Percentiles rank a stretch among this genome's conserved stretches.
Conservation (phyloP, 345 rosid genomes). For the Cardamine chenopodiifolia region DNA sequence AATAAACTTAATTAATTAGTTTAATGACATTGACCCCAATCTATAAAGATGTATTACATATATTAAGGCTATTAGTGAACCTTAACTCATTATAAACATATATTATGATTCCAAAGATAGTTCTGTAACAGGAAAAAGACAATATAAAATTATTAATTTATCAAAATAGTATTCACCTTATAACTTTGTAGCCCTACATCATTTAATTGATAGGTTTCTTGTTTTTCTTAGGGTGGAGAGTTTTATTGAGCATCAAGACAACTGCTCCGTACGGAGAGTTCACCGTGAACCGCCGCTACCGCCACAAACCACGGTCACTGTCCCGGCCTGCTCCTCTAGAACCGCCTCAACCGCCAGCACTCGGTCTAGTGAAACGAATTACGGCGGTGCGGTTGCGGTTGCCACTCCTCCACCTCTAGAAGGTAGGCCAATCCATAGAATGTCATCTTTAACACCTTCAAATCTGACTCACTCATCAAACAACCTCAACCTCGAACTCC, state of each 20-base stretch:
- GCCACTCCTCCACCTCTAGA: slow-evolving; percentile 36
- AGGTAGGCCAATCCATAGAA: slow-evolving; percentile 35
- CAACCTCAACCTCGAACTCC: slow-evolving; percentile 68
- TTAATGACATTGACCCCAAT: slow-evolving; percentile 26
- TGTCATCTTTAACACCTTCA: slow-evolving; percentile 23
- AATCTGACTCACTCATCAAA: slow-evolving; percentile 30
- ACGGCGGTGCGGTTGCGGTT: slow-evolving; percentile 44
- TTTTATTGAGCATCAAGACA: slow-evolving; percentile 88
- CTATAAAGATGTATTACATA: background rate
- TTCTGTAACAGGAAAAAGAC: background rate
- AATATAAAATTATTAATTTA: slow-evolving; percentile 11
- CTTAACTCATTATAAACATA: slow-evolving; percentile 31
- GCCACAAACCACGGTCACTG: slow-evolving; percentile 42
- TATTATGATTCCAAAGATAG: background rate
- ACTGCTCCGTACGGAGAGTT: slow-evolving; percentile 56
- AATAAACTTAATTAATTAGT: slow-evolving; percentile 3
- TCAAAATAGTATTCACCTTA: slow-evolving; percentile 11
- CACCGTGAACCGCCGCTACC: slow-evolving; percentile 55
- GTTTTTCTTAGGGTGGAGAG: slow-evolving; percentile 67
- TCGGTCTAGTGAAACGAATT: slow-evolving; percentile 69
- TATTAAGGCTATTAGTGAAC: slow-evolving; percentile 15
- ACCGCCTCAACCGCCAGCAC: slow-evolving; percentile 79
- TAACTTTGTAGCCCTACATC: slow-evolving; percentile 48
- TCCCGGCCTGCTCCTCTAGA: slow-evolving; percentile 65
- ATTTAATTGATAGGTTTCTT: slow-evolving; percentile 10